A percentile compares a stretch with the other conserved stretches of the same genome.
Evolutionary conservation across 805 yeast genomes (phyloP).

Genomic region (Yarrowia sp.): DNA sequence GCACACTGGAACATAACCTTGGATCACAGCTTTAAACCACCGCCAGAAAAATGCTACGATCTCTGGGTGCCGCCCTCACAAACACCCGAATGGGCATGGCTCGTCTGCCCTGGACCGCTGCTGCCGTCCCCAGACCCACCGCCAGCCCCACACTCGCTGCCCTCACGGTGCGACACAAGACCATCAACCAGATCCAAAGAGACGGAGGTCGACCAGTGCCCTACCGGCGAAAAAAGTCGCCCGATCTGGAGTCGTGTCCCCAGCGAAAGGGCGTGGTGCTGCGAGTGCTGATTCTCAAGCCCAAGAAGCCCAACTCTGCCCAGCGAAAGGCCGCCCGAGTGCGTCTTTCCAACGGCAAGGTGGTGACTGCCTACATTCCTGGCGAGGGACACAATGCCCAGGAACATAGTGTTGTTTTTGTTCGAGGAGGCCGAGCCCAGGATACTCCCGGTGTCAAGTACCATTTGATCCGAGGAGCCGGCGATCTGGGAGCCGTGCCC

Average conservation of each 20-base stretch:
- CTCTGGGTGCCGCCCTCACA: slow-evolving; percentile 18
- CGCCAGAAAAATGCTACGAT: slow-evolving; percentile 12
- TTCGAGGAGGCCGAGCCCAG: slow-evolving; percentile 97
- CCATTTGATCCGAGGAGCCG: slow-evolving; percentile 87
- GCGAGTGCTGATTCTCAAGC: slow-evolving; percentile 91
- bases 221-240: slow-evolving; percentile 49
- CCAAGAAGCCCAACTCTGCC: slow-evolving; percentile 98
- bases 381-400: slow-evolving; percentile 98
- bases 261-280: slow-evolving; percentile 90
- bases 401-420: slow-evolving; percentile 93
- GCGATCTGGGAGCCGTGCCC: slow-evolving; percentile 92
- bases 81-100: slow-evolving; percentile 23
- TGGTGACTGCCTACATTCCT: slow-evolving; percentile 88
- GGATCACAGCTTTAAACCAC: neutral
- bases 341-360: slow-evolving; percentile 82
- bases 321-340: slow-evolving; percentile 97
- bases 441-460: slow-evolving; percentile 98
- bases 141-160: slow-evolving; percentile 9
- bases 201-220: slow-evolving; percentile 37
- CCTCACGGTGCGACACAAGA: slow-evolving; percentile 27
- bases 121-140: slow-evolving; percentile 4
- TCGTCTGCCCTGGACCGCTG: slow-evolving; percentile 13
- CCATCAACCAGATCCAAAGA: slow-evolving; percentile 38
- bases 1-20: neutral
- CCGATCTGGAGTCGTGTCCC: slow-evolving; percentile 80